Evolutionary conservation across 2,329 filamentous ascomycete genomes (phyloP).

Genomic region (Calonectria fujianensis): DNA sequence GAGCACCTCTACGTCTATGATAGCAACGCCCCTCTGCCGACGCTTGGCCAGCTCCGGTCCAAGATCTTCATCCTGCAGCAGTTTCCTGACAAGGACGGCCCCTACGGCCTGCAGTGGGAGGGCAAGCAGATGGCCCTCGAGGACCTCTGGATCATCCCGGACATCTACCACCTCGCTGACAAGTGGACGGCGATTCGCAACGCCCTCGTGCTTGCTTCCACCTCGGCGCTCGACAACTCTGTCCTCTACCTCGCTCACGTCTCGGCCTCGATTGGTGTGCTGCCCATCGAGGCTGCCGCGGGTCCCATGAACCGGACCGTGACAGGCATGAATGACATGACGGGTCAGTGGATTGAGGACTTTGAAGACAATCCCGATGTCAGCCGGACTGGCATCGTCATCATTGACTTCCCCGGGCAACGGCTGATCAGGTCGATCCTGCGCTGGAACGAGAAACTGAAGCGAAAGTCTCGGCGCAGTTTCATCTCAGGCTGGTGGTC

Average conservation of each 20-base stretch:
- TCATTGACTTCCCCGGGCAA: constrained; percentile 69
- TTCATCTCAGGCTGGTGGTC: constrained; percentile 6
- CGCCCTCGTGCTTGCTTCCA: constrained; percentile 63
- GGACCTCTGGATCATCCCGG: constrained; percentile 67
- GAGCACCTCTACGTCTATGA: constrained; percentile 62
- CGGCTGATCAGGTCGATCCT: constrained; percentile 65
- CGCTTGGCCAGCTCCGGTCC: constrained; percentile 66
- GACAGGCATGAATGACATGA: constrained; percentile 70
- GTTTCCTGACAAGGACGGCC: constrained; percentile 59
- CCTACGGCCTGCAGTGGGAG: constrained; percentile 68
- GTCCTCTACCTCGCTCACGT: constrained; percentile 67
- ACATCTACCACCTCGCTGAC: constrained; percentile 64
- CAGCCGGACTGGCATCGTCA: constrained; percentile 66
- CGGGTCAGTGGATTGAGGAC: constrained; percentile 65
- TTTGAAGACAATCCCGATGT: constrained; percentile 52
- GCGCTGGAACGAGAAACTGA: constrained; percentile 61
- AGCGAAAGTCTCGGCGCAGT: constrained; percentile 27
- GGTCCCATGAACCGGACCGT: constrained; percentile 65
- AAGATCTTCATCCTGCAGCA: constrained; percentile 70
- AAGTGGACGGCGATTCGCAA: constrained; percentile 68
- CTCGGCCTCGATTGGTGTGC: constrained; percentile 68
- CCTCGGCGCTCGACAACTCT: constrained; percentile 58
- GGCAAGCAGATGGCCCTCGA: constrained; percentile 67
- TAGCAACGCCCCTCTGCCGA: constrained; percentile 60
- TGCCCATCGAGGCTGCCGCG: constrained; percentile 70